A percentile compares a stretch with the other conserved stretches of the same genome.
phyloP scores from a whole-genome alignment of 345 rosid species.

The Limnanthes douglasii region DNA sequence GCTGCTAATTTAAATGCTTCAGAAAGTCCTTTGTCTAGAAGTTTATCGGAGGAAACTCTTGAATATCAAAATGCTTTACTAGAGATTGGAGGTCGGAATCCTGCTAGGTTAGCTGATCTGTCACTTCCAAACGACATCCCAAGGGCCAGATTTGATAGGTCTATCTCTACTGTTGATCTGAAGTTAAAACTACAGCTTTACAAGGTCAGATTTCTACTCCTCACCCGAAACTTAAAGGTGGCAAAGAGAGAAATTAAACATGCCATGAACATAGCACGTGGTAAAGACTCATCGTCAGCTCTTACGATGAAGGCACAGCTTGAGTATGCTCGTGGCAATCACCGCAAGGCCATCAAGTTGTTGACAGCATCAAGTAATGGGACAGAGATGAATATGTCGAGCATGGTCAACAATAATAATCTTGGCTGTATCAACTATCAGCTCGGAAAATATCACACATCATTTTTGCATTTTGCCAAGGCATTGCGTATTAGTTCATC shows the following conservation, averaged over 20 bases:
- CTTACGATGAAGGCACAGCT: slow-evolving; percentile 91
- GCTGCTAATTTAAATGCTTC: slow-evolving; percentile 29
- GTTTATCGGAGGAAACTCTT: slow-evolving; percentile 66
- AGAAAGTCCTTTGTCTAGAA: slow-evolving; percentile 55
- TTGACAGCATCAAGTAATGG: slow-evolving; percentile 65
- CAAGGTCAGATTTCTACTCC: slow-evolving; percentile 79
- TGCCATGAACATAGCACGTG: slow-evolving; percentile 84
- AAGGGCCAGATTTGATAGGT: slow-evolving; percentile 37
- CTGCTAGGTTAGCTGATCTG: slow-evolving; percentile 31
- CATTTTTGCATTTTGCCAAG: slow-evolving; percentile 60
- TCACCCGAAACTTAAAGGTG: slow-evolving; percentile 75
- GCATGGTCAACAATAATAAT: slow-evolving; percentile 85
- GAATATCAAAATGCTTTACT: slow-evolving; percentile 63
- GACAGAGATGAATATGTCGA: slow-evolving; percentile 49
- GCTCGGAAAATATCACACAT: slow-evolving; percentile 50
- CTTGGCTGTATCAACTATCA: slow-evolving; percentile 87
- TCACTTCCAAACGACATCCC: slow-evolving; percentile 42
- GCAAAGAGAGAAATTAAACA: slow-evolving; percentile 98
- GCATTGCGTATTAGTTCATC: slow-evolving; percentile 55
- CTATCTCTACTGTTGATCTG: slow-evolving; percentile 48
- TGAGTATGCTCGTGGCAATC: slow-evolving; percentile 93
- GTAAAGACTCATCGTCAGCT: slow-evolving; percentile 78
- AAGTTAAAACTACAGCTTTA: slow-evolving; percentile 93
- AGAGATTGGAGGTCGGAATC: slow-evolving; percentile 57
- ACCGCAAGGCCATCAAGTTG: slow-evolving; percentile 87